Percentiles rank a stretch among this genome's conserved stretches.
phyloP scores from a whole-genome alignment of 2,329 filamentous ascomycete genomes.

The Hortaea sp. region DNA sequence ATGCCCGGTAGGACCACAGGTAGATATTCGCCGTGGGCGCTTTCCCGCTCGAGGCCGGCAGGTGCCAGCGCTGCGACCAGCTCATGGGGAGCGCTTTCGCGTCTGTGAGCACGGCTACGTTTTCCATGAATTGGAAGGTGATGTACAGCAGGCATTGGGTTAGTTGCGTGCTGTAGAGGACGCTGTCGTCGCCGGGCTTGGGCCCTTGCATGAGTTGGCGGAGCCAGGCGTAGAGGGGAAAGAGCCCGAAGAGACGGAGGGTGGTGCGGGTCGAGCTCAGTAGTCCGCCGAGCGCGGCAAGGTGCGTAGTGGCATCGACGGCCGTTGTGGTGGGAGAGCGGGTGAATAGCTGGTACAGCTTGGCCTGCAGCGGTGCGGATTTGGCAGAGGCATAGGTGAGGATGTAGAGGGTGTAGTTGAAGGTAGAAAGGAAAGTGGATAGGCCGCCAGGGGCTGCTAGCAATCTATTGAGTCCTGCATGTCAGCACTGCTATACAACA shows the following conservation, averaged over 20 bases:
- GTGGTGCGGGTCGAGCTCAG: slow-evolving; percentile 34
- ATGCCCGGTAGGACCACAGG: slow-evolving; percentile 32
- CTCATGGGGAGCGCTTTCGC: slow-evolving; percentile 27
- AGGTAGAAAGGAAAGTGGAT: slow-evolving; percentile 35
- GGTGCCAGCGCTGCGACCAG: slow-evolving; percentile 26
- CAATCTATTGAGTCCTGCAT: slow-evolving; percentile 22
- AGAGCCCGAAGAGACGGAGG: slow-evolving; percentile 33
- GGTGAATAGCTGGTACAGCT: slow-evolving; percentile 26
- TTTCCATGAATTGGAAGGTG: slow-evolving; percentile 35
- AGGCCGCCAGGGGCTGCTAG: slow-evolving; percentile 35
- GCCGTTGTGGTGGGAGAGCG: slow-evolving; percentile 17
- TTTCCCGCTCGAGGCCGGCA: slow-evolving; percentile 18
- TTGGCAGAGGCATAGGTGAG: slow-evolving; percentile 34
- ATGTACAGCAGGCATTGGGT: slow-evolving; percentile 34
- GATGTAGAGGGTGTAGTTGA: slow-evolving; percentile 38
- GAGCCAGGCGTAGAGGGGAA: slow-evolving; percentile 37
- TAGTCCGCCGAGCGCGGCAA: slow-evolving; percentile 28
- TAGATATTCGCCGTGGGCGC: slow-evolving; percentile 31
- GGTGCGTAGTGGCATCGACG: slow-evolving; percentile 15
- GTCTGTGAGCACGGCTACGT: slow-evolving; percentile 34
- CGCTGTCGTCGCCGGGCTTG: slow-evolving; percentile 31
- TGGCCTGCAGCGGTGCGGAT: slow-evolving; percentile 24
- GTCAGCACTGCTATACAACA: not conserved
- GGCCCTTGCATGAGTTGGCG: slow-evolving; percentile 31
- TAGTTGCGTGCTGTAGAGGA: slow-evolving; percentile 32